A percentile compares a stretch with the other conserved stretches of the same genome.
These are phyloP conservation scores for Trichoderma aggressivum DNA, from an alignment of 2,329 filamentous ascomycete species.

Conservation along the genomic window DNA sequence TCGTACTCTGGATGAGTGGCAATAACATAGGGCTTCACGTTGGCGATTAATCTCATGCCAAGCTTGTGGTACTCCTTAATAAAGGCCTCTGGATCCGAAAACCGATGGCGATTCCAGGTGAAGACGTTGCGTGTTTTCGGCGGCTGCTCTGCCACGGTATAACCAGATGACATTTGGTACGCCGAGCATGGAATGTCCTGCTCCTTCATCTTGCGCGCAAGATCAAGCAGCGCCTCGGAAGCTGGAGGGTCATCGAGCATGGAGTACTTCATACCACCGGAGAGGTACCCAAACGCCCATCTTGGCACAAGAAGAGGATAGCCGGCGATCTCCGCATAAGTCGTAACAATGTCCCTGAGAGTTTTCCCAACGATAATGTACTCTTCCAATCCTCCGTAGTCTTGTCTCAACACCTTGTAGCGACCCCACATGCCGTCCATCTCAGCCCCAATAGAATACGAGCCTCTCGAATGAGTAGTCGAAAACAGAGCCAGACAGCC, in stretches of 20 bases:
- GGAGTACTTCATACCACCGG: slow-evolving; percentile 57
- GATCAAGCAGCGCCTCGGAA: slow-evolving; percentile 58
- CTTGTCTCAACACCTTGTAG: slow-evolving; percentile 71
- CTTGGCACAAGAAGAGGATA: slow-evolving; percentile 65
- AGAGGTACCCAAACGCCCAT: slow-evolving; percentile 71
- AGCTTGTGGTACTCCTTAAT: slow-evolving; percentile 58
- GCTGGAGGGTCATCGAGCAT: slow-evolving; percentile 50
- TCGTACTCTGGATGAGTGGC: slow-evolving; percentile 64
- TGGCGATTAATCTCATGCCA: slow-evolving; percentile 66
- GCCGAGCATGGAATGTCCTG: slow-evolving; percentile 68
- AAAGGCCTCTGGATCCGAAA: slow-evolving; percentile 64
- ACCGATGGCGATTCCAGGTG: slow-evolving; percentile 66
- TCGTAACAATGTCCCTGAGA: slow-evolving; percentile 60
- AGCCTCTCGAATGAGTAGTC: slow-evolving; percentile 60
- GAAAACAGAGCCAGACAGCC: slow-evolving; percentile 68
- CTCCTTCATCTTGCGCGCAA: slow-evolving; percentile 58
- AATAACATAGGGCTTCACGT: slow-evolving; percentile 71
- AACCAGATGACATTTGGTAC: slow-evolving; percentile 70
- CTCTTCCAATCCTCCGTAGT: slow-evolving; percentile 68
- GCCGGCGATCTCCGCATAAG: slow-evolving; percentile 65
- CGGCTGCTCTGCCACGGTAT: slow-evolving; percentile 63
- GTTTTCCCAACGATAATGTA: slow-evolving; percentile 66
- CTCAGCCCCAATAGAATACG: slow-evolving; percentile 65
- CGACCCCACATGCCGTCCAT: slow-evolving; percentile 74
- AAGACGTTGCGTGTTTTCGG: slow-evolving; percentile 67